A percentile compares a stretch with the other conserved stretches of the same genome.
Evolutionary conservation across 495 filamentous ascomycete genomes (phyloP).

Genomic region (Aspergillus sparsus): DNA sequence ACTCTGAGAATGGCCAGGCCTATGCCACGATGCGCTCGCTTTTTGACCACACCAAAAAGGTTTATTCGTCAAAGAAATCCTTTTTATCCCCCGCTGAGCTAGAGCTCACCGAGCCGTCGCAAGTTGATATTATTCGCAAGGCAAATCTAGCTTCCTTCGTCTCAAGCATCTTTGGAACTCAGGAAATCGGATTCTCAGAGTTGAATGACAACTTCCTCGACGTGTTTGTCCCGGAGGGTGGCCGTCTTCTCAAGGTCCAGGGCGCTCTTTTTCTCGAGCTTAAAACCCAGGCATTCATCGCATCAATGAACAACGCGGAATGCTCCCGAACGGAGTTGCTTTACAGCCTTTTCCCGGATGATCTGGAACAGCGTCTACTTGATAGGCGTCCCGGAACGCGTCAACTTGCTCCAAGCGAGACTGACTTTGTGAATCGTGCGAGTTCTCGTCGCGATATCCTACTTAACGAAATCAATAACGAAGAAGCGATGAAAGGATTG

Average conservation of each 20-base stretch:
- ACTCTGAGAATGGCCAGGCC: conserved; percentile 76
- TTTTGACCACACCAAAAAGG: conserved; percentile 77
- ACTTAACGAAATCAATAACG: conserved; percentile 59
- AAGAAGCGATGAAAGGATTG: conserved; percentile 61
- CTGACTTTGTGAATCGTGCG: conserved; percentile 68
- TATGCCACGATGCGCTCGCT: conserved; percentile 77
- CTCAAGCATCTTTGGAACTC: conserved; percentile 76
- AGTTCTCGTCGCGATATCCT: conserved; percentile 67
- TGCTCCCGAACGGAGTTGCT: conserved; percentile 66
- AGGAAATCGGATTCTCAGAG: conserved; percentile 80
- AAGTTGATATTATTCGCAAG: conserved; percentile 76
- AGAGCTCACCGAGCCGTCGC: conserved; percentile 64
- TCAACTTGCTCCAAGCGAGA: conserved; percentile 67
- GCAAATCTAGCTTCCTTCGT: conserved; percentile 87
- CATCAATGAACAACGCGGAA: conserved; percentile 65
- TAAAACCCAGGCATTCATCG: conserved; percentile 84
- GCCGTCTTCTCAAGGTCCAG: conserved; percentile 68
- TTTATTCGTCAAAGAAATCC: conserved; percentile 69
- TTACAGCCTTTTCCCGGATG: conserved; percentile 70
- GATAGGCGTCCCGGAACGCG: conserved; percentile 64
- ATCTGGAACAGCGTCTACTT: conserved; percentile 64
- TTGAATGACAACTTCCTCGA: conserved; percentile 82
- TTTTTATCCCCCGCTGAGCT: conserved; percentile 74
- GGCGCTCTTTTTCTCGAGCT: conserved; percentile 75
- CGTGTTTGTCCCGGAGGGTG: conserved; percentile 77